Percentiles rank a stretch among this genome's conserved stretches.
phyloP scores from a whole-genome alignment of 805 yeast species.

The Candida incommunis region DNA sequence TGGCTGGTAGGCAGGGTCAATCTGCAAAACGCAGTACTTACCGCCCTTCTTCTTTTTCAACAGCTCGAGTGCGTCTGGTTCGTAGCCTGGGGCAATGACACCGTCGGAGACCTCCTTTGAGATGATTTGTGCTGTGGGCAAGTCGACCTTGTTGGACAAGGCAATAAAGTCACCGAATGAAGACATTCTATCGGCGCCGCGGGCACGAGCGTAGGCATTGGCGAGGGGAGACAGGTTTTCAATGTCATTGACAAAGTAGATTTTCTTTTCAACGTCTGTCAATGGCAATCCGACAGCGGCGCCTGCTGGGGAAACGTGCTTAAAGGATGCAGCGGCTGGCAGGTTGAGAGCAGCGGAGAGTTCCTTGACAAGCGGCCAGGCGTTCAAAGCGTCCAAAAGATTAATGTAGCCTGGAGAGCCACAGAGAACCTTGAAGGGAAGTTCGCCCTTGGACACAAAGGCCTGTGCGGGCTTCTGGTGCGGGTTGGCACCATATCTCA shows the following conservation, averaged over 20 bases:
- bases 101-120: constrained; percentile 97
- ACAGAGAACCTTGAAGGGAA: constrained; percentile 84
- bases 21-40: constrained; percentile 90
- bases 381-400: constrained; percentile 88
- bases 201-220: constrained; percentile 96
- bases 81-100: constrained; percentile 95
- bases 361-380: constrained; percentile 98
- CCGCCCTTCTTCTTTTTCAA: constrained; percentile 91
- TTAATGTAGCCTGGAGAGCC: constrained; percentile 98
- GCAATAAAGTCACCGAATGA: constrained; percentile 98
- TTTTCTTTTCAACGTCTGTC: constrained; percentile 79
- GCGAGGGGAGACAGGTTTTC: constrained; percentile 95
- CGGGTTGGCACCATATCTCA: constrained; percentile 98
- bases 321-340: constrained; percentile 98
- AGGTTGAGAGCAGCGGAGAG: constrained; percentile 83
- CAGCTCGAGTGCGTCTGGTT: constrained; percentile 80
- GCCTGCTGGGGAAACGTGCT: constrained; percentile 99
- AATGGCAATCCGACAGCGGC: constrained; percentile 95
- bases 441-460: constrained; percentile 67
- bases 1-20: constrained; percentile 88
- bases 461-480: constrained; percentile 99
- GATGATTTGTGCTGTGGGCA: constrained; percentile 92
- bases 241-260: constrained; percentile 89
- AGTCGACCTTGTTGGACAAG: constrained; percentile 87
- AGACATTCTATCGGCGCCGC: constrained; percentile 99